These are phyloP conservation scores for Bipolaris zeicola DNA, from an alignment of 2,329 filamentous ascomycete genomes.

Conservation along the genomic window DNA sequence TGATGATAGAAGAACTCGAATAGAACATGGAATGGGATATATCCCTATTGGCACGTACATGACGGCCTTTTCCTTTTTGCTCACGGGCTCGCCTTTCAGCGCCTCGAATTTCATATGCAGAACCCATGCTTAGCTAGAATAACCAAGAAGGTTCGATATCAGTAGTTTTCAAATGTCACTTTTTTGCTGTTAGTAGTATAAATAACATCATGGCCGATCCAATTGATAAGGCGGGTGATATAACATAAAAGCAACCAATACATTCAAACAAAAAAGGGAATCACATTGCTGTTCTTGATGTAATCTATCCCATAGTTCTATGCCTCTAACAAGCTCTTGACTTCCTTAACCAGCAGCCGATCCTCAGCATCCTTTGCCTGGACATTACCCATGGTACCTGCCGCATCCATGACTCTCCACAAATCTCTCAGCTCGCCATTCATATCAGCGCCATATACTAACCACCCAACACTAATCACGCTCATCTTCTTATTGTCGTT, in stretches of 20 bases:
- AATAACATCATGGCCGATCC: too few relatives aligned
- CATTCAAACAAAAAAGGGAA: background rate
- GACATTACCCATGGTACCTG: constrained; percentile 60
- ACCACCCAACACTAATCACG: constrained; percentile 74
- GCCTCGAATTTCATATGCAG: too few relatives aligned
- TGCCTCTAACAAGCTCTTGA: constrained; percentile 39
- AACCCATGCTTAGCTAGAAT: too few relatives aligned
- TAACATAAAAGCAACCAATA: background rate
- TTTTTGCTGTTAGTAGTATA: too few relatives aligned
- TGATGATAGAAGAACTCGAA: too few relatives aligned
- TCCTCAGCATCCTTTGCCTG: constrained; percentile 34
- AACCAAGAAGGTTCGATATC: too few relatives aligned
- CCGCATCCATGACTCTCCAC: constrained; percentile 77
- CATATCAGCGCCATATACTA: constrained; percentile 72
- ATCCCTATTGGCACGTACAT: too few relatives aligned
- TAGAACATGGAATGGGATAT: too few relatives aligned
- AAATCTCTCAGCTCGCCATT: constrained; percentile 81
- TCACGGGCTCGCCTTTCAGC: too few relatives aligned
- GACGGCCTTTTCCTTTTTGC: too few relatives aligned
- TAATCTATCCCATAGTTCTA: constrained; percentile 10
- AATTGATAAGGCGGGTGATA: background rate
- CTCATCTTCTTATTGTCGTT: constrained; percentile 77
- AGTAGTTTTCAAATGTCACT: too few relatives aligned
- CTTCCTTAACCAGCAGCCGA: constrained; percentile 43
- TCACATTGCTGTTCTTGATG: background rate